A percentile compares a stretch with the other conserved stretches of the same genome.
Evolutionary conservation across 2,329 filamentous ascomycete genomes (phyloP).

Genomic region (Colletotrichum orbiculare): DNA sequence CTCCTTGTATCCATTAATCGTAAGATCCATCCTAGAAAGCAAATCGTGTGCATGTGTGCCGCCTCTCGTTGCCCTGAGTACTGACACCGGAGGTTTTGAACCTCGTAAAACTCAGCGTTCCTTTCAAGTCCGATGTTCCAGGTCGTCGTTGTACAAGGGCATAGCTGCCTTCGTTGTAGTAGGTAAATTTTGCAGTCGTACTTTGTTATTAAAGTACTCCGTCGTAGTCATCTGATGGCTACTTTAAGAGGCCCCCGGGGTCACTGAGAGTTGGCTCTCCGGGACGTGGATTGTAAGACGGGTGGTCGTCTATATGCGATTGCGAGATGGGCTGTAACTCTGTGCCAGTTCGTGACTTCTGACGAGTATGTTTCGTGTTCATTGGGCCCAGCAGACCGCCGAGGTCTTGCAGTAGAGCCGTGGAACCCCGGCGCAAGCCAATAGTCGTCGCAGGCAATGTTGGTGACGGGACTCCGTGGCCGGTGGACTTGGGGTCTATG

Average conservation of each 20-base stretch:
- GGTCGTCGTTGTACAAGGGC: conserved; percentile 29
- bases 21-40: conserved; percentile 27
- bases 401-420: conserved; percentile 68
- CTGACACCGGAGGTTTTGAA: conserved; percentile 31
- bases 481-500: conserved; percentile 50
- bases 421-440: conserved; percentile 65
- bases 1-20: conserved; percentile 13
- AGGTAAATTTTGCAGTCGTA: not conserved
- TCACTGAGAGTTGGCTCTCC: conserved; percentile 51
- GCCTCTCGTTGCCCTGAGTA: conserved; percentile 10
- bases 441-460: conserved; percentile 56
- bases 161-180: conserved; percentile 2
- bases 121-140: conserved; percentile 3
- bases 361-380: conserved; percentile 45
- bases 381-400: conserved; percentile 63
- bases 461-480: conserved; percentile 49
- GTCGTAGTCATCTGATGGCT: not conserved
- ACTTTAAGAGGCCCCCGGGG: conserved; percentile 53
- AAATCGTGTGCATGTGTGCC: conserved; percentile 24
- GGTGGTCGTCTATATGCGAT: conserved; percentile 47
- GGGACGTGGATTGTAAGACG: conserved; percentile 43
- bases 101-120: conserved; percentile 24
- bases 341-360: conserved; percentile 49
- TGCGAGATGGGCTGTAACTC: conserved; percentile 61
- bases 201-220: not conserved